phyloP scores from a whole-genome alignment of 2,329 filamentous ascomycete genomes.

The Claviceps fusiformis region DNA sequence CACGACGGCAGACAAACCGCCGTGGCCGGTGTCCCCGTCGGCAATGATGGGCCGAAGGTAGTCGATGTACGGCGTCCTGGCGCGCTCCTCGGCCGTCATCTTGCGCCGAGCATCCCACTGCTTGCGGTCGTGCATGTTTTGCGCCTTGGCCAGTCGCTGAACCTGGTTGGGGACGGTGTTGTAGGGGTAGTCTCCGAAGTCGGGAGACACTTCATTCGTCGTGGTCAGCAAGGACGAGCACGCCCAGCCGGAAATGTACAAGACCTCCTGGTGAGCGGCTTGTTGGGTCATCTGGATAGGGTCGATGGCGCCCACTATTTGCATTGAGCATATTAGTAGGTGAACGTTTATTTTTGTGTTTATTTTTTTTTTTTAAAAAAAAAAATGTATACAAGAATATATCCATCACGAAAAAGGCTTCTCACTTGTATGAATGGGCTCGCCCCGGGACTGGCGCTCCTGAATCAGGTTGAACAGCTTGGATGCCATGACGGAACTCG shows the following conservation, averaged over 20 bases:
- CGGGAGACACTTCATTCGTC: conserved; percentile 93
- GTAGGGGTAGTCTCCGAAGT: conserved; percentile 98
- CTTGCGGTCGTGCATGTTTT: conserved; percentile 92
- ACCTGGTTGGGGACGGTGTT: conserved; percentile 98
- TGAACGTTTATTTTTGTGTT: not conserved
- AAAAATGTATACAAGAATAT: no score
- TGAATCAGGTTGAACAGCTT: conserved; percentile 87
- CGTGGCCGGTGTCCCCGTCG: conserved; percentile 92
- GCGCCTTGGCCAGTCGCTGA: conserved; percentile 87
- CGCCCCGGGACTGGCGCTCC: conserved; percentile 60
- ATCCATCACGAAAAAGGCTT: not conserved
- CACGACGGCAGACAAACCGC: conserved; percentile 79
- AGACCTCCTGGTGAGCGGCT: conserved; percentile 84
- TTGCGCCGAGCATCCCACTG: conserved; percentile 79
- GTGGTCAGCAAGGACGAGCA: conserved; percentile 86
- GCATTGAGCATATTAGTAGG: not conserved
- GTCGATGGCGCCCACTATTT: conserved; percentile 84
- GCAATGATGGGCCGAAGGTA: conserved; percentile 92
- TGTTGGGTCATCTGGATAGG: conserved; percentile 99
- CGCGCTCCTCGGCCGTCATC: conserved; percentile 59
- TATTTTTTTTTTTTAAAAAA: no score
- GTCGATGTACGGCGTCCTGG: conserved; percentile 69
- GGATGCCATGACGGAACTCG: conserved; percentile 85
- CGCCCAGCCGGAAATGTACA: conserved; percentile 96
- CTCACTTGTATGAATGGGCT: conserved; percentile 87